Percentiles rank a stretch among this genome's conserved stretches.
Conservation (phyloP, 768 basidiomycete genomes). For the Trametes cinnabarina region DNA sequence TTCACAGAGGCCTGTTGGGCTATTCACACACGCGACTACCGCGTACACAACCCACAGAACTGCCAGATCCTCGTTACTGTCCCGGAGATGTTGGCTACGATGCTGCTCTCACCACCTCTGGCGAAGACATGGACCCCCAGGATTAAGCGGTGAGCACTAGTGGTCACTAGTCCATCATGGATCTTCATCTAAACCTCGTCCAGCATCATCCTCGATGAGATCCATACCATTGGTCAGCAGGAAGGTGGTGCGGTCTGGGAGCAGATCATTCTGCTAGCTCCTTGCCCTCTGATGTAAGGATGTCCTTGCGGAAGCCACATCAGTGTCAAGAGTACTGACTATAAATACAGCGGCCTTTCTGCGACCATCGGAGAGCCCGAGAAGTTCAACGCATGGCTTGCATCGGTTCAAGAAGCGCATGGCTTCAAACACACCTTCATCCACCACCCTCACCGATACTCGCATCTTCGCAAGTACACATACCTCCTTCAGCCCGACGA, state of each 20-base stretch:
- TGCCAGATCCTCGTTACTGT: conserved; percentile 76
- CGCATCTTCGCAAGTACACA: conserved; percentile 67
- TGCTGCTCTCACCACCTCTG: conserved; percentile 66
- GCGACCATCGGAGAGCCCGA: conserved; percentile 70
- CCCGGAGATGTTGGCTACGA: conserved; percentile 65
- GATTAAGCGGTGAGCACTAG: conserved; percentile 49
- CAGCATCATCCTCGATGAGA: conserved; percentile 69
- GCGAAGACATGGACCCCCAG: conserved; percentile 61
- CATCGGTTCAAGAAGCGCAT: conserved; percentile 56
- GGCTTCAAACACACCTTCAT: conserved; percentile 60
- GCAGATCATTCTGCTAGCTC: conserved; percentile 66
- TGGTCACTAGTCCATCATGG: background rate
- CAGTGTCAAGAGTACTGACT: too few species aligned
- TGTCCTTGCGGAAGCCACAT: conserved; percentile 21
- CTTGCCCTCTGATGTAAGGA: conserved; percentile 65
- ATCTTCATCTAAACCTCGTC: background rate
- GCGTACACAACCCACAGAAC: conserved; percentile 58
- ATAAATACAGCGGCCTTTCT: conserved; percentile 53
- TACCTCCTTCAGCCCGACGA: conserved; percentile 41
- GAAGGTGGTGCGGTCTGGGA: conserved; percentile 73
- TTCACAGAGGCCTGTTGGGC: conserved; percentile 57
- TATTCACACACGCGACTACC: conserved; percentile 63
- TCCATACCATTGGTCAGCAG: conserved; percentile 69
- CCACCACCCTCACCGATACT: conserved; percentile 66
- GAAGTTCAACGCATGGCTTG: conserved; percentile 64